Conservation (phyloP, 768 basidiomycete genomes). For the Kondoa malvinella region DNA sequence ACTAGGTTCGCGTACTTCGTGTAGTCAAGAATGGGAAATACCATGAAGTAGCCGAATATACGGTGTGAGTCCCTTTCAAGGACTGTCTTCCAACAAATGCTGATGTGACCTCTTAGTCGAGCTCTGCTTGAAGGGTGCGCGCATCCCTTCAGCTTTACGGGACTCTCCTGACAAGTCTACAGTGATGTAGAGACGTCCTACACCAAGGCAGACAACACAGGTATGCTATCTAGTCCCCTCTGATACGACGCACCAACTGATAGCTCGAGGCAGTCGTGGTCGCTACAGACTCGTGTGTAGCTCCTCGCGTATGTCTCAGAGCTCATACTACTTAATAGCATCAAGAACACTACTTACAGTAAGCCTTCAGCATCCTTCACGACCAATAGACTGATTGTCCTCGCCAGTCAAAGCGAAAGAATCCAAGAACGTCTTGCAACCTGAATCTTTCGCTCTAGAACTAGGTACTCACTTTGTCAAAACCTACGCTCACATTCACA, state of each 20-base stretch:
- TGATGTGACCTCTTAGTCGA: not conserved
- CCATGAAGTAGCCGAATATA: conserved; percentile 71
- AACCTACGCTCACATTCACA: conserved; percentile 39
- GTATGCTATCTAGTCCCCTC: conserved; percentile 55
- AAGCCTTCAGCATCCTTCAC: not conserved
- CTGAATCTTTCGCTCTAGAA: conserved; percentile 75
- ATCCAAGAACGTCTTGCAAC: conserved; percentile 66
- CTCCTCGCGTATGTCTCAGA: not conserved
- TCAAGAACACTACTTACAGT: conserved; percentile 32
- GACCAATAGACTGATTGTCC: not conserved
- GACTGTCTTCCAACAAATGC: not conserved
- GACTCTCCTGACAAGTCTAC: conserved; percentile 2
- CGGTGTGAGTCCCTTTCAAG: conserved; percentile 38
- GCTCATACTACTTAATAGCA: conserved; percentile 45
- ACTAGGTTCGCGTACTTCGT: conserved; percentile 58
- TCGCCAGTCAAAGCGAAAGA: conserved; percentile 45
- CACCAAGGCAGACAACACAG: conserved; percentile 71
- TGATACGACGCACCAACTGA: not conserved
- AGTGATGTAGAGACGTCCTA: conserved; percentile 40
- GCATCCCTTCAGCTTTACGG: not conserved
- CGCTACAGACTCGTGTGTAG: not conserved
- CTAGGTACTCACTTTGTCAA: conserved; percentile 65
- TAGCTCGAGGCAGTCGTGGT: not conserved
- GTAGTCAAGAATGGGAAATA: conserved; percentile 43
- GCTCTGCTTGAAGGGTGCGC: conserved; percentile 59